These are phyloP conservation scores for Stachybotrys chartarum DNA, from an alignment of 2,329 filamentous ascomycete species.

Conservation along the genomic window DNA sequence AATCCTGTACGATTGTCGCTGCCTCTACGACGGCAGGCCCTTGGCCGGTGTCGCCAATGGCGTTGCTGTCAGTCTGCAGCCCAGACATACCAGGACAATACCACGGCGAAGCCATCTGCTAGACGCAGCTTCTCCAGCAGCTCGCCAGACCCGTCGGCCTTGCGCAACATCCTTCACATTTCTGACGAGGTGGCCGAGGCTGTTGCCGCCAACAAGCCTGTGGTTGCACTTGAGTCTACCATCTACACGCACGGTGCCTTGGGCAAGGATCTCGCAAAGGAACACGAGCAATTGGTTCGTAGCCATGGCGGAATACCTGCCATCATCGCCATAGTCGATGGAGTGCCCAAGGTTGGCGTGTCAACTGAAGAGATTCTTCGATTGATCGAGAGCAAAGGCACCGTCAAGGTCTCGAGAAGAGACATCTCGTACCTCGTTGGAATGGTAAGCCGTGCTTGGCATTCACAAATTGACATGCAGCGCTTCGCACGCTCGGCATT, in stretches of 20 bases:
- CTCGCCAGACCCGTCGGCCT: slow-evolving; percentile 10
- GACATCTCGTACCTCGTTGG: slow-evolving; percentile 80
- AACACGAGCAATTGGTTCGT: slow-evolving; percentile 79
- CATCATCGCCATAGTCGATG: slow-evolving; percentile 81
- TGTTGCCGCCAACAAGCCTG: slow-evolving; percentile 64
- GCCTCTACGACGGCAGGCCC: neutral
- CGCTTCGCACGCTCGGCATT: no score
- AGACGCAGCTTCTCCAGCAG: neutral
- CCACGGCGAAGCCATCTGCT: neutral
- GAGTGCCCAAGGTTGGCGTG: slow-evolving; percentile 75
- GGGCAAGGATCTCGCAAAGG: slow-evolving; percentile 63
- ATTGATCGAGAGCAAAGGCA: slow-evolving; percentile 61
- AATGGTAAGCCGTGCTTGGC: slow-evolving; percentile 43
- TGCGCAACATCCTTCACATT: slow-evolving; percentile 52
- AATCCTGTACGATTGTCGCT: neutral
- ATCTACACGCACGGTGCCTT: slow-evolving; percentile 95
- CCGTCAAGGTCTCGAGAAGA: slow-evolving; percentile 77
- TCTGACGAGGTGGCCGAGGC: slow-evolving; percentile 81
- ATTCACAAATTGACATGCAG: neutral
- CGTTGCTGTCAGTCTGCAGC: neutral
- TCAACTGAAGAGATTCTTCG: slow-evolving; percentile 62
- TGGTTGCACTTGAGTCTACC: slow-evolving; percentile 90
- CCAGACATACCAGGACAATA: neutral
- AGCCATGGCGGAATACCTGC: slow-evolving; percentile 78
- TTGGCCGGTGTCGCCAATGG: neutral